A percentile compares a stretch with the other conserved stretches of the same genome.
Evolutionary conservation across 768 basidiomycete genomes (phyloP).

Genomic region (Atractiella rhizophila): DNA sequence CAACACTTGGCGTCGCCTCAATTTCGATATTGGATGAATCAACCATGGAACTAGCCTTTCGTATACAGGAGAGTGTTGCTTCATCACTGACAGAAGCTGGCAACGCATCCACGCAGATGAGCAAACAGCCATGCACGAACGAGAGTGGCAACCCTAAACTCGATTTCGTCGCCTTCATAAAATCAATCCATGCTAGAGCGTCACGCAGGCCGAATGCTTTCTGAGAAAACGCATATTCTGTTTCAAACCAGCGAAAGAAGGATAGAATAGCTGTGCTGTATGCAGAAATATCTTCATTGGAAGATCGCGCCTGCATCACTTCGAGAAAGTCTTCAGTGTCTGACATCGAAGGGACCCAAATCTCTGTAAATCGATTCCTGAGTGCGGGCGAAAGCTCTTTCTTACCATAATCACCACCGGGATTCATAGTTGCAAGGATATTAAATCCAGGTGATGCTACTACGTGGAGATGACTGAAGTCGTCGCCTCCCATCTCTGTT

Average conservation of each 20-base stretch:
- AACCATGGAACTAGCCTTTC: too few species aligned
- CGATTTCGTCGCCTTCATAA: constrained; percentile 31
- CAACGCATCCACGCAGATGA: constrained; percentile 64
- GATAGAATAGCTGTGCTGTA: constrained; percentile 43
- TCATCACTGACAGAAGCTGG: too few species aligned
- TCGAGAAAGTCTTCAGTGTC: constrained; percentile 44
- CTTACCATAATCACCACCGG: constrained; percentile 95
- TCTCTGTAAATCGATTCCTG: constrained; percentile 92
- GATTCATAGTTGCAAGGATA: constrained; percentile 94
- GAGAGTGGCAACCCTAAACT: neutral
- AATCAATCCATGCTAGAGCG: constrained; percentile 79
- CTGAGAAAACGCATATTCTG: constrained; percentile 34
- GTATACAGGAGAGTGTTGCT: too few species aligned
- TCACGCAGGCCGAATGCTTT: constrained; percentile 46
- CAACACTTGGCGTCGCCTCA: neutral
- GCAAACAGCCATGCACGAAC: constrained; percentile 50
- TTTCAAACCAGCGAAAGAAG: constrained; percentile 57
- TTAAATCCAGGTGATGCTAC: constrained; percentile 47
- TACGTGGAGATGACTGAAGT: constrained; percentile 40
- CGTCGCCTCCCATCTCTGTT: constrained; percentile 67
- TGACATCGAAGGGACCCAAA: constrained; percentile 81
- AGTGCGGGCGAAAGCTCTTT: constrained; percentile 93
- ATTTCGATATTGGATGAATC: neutral
- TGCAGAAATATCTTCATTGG: constrained; percentile 27
- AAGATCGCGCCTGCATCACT: constrained; percentile 52